Base-by-base conservation (phyloP, 164 flowering plant species). In the Santalum album region DNA sequence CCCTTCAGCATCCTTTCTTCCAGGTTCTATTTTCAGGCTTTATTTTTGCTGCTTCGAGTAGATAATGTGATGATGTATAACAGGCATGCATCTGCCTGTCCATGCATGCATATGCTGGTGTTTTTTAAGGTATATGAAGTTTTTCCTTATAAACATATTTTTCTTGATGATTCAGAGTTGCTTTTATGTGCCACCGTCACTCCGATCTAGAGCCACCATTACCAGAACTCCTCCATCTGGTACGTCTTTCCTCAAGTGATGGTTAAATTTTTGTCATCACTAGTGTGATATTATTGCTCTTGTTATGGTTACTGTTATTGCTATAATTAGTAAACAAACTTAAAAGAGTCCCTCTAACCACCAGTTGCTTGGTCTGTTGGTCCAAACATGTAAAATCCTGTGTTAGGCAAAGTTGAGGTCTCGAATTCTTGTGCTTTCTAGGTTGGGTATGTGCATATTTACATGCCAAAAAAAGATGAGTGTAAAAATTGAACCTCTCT, bases 131-230 rank as follows among this genome's bases (percentile, higher is more conserved):
- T n/a, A n/a, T n/a, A n/a, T 43, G 21, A 4, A 43, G 47, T 43
- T 16, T 4, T 16, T 43, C 21, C 21, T 43, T 17, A 19, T 4
- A 19, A 12, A 4, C 3, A 43, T 4, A 4, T 43, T 38, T 58
- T 11, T 15, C 26, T 56, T 26, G 12, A 35, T 60, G 53, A 60
- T 38, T 15, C 96, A 94, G 99, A 73, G 84, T 53, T 87, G 97
- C 75, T 84, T 64, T 49, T 90, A 94, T 64, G 73, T 94, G 44
- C 99, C 97, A 20, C 99, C 99, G 56, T 81, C 88, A 7, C 95
- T 90, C 39, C 95, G 92, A 19, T 4, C 78, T 18, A 82, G 75
- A 65, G 60, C 80, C 58, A 58, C 79, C 42, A 61, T 60, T 18
- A 43, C 71, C 32, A 77, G 86, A 60, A 87, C 96, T 20, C 96